Evolutionary conservation across 768 basidiomycete species (phyloP).

Genomic region (Mycena vulgaris): DNA sequence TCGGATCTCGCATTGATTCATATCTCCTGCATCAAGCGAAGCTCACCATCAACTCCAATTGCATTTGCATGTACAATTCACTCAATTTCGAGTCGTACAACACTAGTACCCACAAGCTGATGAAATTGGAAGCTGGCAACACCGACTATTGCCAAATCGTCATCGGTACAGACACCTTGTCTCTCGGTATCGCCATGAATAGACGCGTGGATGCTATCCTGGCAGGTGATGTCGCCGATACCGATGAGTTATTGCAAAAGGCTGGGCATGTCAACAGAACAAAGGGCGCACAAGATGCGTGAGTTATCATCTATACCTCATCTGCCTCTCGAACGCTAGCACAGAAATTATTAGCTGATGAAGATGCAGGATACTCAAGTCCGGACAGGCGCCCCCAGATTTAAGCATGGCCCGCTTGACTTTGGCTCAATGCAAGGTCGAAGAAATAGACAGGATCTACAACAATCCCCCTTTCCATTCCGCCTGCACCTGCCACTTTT

Average conservation of each 20-base stretch:
- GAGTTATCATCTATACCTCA: background rate
- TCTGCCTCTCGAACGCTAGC: background rate
- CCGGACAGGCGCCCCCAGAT: background rate
- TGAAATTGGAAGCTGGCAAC: background rate
- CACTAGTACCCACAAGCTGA: background rate
- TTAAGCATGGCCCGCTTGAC: background rate
- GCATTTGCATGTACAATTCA: conserved; percentile 10
- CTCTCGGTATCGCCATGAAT: background rate
- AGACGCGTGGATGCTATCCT: background rate
- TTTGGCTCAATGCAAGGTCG: background rate
- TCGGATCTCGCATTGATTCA: background rate
- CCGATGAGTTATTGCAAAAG: background rate
- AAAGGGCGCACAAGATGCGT: background rate
- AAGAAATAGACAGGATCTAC: background rate
- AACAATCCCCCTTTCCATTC: background rate
- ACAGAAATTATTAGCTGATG: background rate
- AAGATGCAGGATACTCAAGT: background rate
- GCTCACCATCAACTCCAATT: background rate
- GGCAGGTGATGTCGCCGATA: background rate
- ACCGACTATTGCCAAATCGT: background rate
- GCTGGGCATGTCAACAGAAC: background rate
- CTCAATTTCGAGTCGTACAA: conserved; percentile 11
- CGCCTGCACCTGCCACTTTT: background rate
- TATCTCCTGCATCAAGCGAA: background rate
- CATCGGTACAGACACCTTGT: conserved; percentile 10